phyloP scores from a whole-genome alignment of 305 asterid genomes.

The Solanum aculeatissimum region DNA sequence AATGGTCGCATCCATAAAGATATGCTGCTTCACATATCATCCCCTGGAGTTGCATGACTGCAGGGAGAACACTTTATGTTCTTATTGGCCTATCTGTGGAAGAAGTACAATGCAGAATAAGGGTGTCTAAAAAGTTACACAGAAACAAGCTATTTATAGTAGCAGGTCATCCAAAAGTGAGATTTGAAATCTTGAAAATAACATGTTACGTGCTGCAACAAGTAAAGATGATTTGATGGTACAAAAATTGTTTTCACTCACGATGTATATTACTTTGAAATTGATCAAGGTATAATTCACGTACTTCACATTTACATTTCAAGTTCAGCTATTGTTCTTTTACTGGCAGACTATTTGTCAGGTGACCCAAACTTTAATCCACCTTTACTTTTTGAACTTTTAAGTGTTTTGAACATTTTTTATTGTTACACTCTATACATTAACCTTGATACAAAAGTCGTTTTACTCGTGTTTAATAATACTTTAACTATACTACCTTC shows the following conservation, averaged over 20 bases:
- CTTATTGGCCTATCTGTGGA: not conserved
- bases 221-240: not conserved
- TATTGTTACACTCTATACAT: not conserved
- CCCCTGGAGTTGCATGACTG: not conserved
- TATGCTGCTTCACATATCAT: not conserved
- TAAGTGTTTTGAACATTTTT: not conserved
- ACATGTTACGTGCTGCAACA: not conserved
- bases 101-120: not conserved
- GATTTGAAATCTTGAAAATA: not conserved
- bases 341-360: not conserved
- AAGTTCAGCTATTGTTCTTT: not conserved
- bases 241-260: not conserved
- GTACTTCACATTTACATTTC: not conserved
- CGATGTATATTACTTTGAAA: not conserved
- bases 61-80: not conserved
- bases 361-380: not conserved
- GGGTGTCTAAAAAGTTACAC: not conserved
- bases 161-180: not conserved
- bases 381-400: not conserved
- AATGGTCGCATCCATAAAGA: not conserved
- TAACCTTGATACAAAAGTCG: not conserved
- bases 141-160: not conserved
- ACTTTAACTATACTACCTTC: not conserved
- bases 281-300: not conserved
- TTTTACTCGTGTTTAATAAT: not conserved